These are phyloP conservation scores for Macrocystidia cucumis DNA, from an alignment of 1,284 basidiomycete species.

Conservation along the genomic window DNA sequence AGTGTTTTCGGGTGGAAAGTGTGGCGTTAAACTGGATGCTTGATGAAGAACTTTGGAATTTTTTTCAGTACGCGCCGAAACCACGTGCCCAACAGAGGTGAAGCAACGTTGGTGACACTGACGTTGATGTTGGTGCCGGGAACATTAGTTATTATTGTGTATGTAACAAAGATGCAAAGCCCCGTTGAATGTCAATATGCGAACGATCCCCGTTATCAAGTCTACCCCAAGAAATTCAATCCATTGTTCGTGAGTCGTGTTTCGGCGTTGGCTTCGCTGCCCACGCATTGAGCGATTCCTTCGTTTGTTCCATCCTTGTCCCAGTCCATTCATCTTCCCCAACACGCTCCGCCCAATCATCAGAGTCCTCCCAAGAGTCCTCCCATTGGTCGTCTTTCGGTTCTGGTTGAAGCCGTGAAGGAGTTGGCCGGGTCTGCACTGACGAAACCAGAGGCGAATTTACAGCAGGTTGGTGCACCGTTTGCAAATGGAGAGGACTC, in stretches of 20 bases:
- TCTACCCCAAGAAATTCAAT: background rate
- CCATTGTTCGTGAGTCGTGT: background rate
- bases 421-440: conserved; percentile 2
- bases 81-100: no score
- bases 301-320: conserved; percentile 29
- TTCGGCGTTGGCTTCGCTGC: background rate
- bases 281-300: conserved; percentile 8
- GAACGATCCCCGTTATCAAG: no score
- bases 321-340: conserved; percentile 44
- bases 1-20: conserved; percentile 7
- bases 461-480: conserved; percentile 21
- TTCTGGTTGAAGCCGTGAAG: no score
- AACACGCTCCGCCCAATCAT: conserved; percentile 45
- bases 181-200: no score
- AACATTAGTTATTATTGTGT: no score
- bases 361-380: conserved; percentile 45
- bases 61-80: conserved; percentile 8
- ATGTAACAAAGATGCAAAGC: no score
- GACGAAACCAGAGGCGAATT: conserved; percentile 19
- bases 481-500: conserved; percentile 29
- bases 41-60: background rate
- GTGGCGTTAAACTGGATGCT: conserved; percentile 7
- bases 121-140: no score
- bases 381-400: conserved; percentile 30
- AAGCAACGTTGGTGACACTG: no score